Percentiles rank a stretch among this genome's conserved stretches.
phyloP scores from a whole-genome alignment of 2,329 filamentous ascomycete species.

The Cercospora sp. region DNA sequence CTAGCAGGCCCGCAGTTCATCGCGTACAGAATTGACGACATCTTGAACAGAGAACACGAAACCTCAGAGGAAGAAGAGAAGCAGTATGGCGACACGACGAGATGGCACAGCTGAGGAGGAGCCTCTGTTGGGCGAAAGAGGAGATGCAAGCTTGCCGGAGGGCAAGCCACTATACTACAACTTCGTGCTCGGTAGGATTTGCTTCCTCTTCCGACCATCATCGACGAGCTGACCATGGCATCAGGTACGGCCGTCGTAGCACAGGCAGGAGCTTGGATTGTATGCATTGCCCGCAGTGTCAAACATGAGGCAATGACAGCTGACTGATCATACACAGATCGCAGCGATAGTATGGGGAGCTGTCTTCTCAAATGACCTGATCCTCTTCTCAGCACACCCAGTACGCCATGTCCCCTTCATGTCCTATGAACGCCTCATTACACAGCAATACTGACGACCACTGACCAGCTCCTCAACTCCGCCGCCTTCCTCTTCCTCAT shows the following conservation, averaged over 20 bases:
- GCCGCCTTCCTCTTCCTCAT: conserved; percentile 72
- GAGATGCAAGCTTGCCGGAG: conserved; percentile 71
- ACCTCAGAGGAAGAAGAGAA: neutral
- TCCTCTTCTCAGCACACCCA: conserved; percentile 86
- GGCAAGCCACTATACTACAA: conserved; percentile 67
- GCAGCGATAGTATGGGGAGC: conserved; percentile 74
- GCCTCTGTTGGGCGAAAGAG: conserved; percentile 69
- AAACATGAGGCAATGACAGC: neutral
- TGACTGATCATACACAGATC: conserved; percentile 50
- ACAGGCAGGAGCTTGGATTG: conserved; percentile 74
- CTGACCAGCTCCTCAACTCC: conserved; percentile 41
- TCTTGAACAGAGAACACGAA: neutral
- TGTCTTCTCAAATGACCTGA: conserved; percentile 69
- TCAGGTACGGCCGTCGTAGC: conserved; percentile 78
- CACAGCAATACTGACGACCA: neutral
- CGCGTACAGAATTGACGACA: neutral
- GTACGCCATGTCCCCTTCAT: conserved; percentile 57
- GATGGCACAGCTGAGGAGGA: conserved; percentile 59
- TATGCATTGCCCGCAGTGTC: conserved; percentile 37
- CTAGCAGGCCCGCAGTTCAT: neutral
- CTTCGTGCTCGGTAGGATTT: conserved; percentile 66
- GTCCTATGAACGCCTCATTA: too few species aligned
- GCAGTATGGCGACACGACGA: conserved; percentile 7
- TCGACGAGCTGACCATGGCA: conserved; percentile 16
- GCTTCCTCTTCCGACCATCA: neutral